Base-by-base conservation (phyloP, 306 rosid genomes). In the Acacia confusa region DNA sequence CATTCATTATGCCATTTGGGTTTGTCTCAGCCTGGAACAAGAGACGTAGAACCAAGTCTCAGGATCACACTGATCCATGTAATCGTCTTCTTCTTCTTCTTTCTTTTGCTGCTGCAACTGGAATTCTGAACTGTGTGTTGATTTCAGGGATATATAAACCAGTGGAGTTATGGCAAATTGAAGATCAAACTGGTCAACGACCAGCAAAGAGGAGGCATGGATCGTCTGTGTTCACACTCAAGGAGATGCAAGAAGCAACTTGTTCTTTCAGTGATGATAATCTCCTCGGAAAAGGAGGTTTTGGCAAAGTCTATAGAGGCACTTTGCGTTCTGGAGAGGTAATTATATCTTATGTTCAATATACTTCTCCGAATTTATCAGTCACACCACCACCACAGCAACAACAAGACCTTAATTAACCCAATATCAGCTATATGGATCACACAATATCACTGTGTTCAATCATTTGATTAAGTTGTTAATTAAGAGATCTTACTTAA, bases 1-100 rank as follows among this genome's bases (percentile, higher is more conserved):
- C 22, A 64, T 3, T 9, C 79, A 83, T 74, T 76, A 93, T 95
- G 98, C 92, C 97, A 45, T 95, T 95, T 82, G 90, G 96, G 79
- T 88, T 95, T 79, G 92, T 95, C 78, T 89, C 98, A 6, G 99
- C 99, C 0, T 95, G 98, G 99, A 93, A 92, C 85, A 95, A 95
- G 87, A 92, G 99, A 71, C 86, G 98, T 22, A 88, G 97, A 87
- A 88, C 92, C 86, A 95, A 90, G 78, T 92, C 98, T 25, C 86
- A 88, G 55, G 95, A 93, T 72, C 92, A 79, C 61, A 86, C 92
- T 47, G 93, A 91, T 79, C 99, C 96, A 27, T 93, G 99, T 95
- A 93, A 7, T 27, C 45, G 48, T 82, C 50, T 82, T 32, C 32
- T 66, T 14, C 14, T 53, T n/a, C 61, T 19, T 52, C 58, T 19